phyloP scores from a whole-genome alignment of 225 moss, liverwort and hornwort species.

The Neckera pumila region DNA sequence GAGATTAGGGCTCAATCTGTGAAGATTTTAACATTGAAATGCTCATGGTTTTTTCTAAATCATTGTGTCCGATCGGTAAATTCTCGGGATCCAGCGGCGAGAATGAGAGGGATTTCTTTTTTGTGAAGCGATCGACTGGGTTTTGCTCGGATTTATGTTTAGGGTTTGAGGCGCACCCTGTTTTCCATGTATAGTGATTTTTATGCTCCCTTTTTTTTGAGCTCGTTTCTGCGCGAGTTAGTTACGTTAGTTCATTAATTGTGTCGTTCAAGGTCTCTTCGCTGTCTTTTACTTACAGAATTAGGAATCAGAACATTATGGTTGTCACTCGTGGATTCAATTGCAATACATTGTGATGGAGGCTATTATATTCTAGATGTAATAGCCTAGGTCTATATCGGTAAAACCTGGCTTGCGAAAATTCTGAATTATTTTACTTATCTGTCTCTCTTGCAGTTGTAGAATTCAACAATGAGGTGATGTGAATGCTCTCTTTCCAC shows the following conservation, averaged over 20 bases:
- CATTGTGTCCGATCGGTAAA: not conserved
- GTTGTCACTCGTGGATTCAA: not conserved
- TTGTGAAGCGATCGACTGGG: not conserved
- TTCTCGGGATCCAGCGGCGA: no score
- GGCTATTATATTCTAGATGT: not conserved
- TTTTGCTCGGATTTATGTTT: not conserved
- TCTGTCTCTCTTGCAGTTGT: not conserved
- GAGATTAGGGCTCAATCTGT: no score
- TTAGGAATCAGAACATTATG: not conserved
- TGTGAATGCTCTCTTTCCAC: no score
- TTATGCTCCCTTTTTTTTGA: not conserved
- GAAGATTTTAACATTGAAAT: no score
- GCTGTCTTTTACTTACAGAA: not conserved
- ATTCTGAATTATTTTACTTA: not conserved
- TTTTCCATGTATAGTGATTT: not conserved
- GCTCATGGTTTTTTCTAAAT: no score
- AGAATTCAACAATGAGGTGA: no score
- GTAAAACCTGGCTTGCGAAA: not conserved
- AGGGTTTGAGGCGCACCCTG: not conserved
- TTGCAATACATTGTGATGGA: not conserved
- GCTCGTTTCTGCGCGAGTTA: not conserved
- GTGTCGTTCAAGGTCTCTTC: not conserved
- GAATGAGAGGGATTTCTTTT: not conserved
- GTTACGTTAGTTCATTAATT: not conserved
- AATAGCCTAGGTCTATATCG: not conserved